Evolutionary conservation across 192 early-diverging fungal genomes (phyloP).

Genomic region (Paraglomus occultum): DNA sequence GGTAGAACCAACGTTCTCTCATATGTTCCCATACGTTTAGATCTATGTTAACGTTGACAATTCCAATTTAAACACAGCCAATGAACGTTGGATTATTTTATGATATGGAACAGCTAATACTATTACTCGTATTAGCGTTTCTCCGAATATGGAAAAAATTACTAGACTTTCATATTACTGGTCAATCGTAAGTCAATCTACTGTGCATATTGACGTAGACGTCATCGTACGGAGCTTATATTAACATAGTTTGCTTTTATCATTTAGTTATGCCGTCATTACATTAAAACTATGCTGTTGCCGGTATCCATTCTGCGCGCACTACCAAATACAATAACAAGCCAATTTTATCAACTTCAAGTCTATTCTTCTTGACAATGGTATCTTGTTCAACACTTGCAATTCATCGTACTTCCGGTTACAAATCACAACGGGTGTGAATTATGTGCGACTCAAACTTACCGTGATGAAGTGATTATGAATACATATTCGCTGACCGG

Average conservation of each 20-base stretch:
- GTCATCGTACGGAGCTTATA: conserved; percentile 1
- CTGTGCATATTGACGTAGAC: conserved; percentile 35
- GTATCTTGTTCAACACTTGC: conserved; percentile 83
- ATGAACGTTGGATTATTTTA: conserved; percentile 92
- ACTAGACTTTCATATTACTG: conserved; percentile 83
- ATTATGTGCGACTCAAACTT: conserved; percentile 78
- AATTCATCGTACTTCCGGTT: conserved; percentile 80
- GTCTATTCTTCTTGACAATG: conserved; percentile 87
- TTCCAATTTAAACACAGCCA: conserved; percentile 50
- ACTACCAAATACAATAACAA: too few species aligned
- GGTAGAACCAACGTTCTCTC: conserved; percentile 28
- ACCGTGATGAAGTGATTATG: conserved; percentile 85
- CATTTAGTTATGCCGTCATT: conserved; percentile 74
- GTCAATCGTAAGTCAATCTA: conserved; percentile 64
- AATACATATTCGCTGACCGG: conserved; percentile 77
- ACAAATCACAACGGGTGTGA: conserved; percentile 74
- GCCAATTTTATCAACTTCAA: conserved; percentile 60
- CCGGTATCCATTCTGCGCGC: conserved; percentile 35
- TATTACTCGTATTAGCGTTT: conserved; percentile 81
- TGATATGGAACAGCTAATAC: conserved; percentile 69
- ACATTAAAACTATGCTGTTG: conserved; percentile 74
- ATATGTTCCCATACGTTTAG: conserved; percentile 6
- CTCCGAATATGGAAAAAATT: conserved; percentile 85
- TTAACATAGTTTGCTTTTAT: background rate
- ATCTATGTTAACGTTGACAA: conserved; percentile 2